A percentile compares a stretch with the other conserved stretches of the same genome.
phyloP scores from a whole-genome alignment of 495 filamentous ascomycete species.

The Trypethelium eluteriae region DNA sequence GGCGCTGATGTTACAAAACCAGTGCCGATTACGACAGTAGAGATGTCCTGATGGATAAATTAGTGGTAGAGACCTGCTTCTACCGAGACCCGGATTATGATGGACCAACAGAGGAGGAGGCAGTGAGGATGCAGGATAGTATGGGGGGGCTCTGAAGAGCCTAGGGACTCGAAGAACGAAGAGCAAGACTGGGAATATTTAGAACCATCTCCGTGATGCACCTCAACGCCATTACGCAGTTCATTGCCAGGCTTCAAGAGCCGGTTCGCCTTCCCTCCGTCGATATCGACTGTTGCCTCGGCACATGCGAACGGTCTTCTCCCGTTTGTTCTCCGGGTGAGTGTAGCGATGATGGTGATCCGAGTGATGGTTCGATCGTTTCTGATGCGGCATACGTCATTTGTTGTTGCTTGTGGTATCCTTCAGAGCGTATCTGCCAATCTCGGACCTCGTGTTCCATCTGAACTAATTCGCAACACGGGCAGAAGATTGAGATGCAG shows the following conservation, averaged over 20 bases:
- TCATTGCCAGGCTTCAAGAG: background rate
- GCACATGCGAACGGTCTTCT: background rate
- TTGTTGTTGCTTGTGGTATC: background rate
- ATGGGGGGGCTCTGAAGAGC: background rate
- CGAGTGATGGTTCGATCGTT: background rate
- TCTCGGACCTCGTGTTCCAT: slow-evolving; percentile 7
- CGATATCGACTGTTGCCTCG: background rate
- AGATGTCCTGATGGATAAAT: background rate
- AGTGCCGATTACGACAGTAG: background rate
- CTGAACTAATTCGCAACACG: background rate
- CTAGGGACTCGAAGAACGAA: background rate
- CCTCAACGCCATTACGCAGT: background rate
- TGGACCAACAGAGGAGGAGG: background rate
- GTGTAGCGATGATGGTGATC: background rate
- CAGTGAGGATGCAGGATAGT: background rate
- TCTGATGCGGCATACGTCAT: background rate
- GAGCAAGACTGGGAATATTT: background rate
- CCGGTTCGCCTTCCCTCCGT: background rate
- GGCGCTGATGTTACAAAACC: background rate
- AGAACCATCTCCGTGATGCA: background rate
- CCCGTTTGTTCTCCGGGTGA: background rate
- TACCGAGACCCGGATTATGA: slow-evolving; percentile 1
- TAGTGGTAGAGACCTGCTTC: background rate
- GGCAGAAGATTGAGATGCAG: background rate
- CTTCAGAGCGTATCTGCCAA: background rate